Evolutionary conservation across 2,329 filamentous ascomycete species (phyloP).

Genomic region (Xylaria polymorpha): DNA sequence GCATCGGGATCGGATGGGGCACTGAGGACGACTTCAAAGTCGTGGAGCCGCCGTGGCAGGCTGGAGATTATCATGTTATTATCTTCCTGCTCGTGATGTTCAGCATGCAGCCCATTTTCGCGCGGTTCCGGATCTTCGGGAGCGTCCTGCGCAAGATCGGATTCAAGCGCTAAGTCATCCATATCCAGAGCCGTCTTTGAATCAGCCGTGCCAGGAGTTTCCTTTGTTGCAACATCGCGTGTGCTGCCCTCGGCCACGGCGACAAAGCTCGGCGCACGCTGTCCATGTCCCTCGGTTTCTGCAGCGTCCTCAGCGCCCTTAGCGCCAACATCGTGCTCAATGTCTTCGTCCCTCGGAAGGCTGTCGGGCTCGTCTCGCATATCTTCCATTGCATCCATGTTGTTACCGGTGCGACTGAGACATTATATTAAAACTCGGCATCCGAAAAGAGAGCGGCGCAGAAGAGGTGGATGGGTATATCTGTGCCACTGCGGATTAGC

Average conservation of each 20-base stretch:
- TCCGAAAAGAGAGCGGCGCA: neutral
- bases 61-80: constrained; percentile 2
- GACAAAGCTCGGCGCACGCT: neutral
- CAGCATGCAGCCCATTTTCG: neutral
- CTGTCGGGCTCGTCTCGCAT: neutral
- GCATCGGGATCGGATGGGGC: constrained; percentile 44
- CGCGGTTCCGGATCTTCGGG: constrained; percentile 13
- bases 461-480: constrained; percentile 25
- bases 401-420: neutral
- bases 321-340: neutral
- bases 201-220: neutral
- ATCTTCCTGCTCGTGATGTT: constrained; percentile 2
- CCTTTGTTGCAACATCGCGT: neutral
- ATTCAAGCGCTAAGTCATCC: constrained; percentile 6
- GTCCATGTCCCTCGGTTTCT: neutral
- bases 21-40: constrained; percentile 49
- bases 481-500: constrained; percentile 5
- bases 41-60: constrained; percentile 29
- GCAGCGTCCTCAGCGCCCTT: neutral
- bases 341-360: neutral
- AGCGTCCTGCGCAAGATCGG: neutral
- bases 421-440: constrained; percentile 10
- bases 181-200: neutral
- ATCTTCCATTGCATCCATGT: constrained; percentile 19
- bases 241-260: constrained; percentile 1